phyloP scores from a whole-genome alignment of 306 rosid species.

The Begonia loranthoides region DNA sequence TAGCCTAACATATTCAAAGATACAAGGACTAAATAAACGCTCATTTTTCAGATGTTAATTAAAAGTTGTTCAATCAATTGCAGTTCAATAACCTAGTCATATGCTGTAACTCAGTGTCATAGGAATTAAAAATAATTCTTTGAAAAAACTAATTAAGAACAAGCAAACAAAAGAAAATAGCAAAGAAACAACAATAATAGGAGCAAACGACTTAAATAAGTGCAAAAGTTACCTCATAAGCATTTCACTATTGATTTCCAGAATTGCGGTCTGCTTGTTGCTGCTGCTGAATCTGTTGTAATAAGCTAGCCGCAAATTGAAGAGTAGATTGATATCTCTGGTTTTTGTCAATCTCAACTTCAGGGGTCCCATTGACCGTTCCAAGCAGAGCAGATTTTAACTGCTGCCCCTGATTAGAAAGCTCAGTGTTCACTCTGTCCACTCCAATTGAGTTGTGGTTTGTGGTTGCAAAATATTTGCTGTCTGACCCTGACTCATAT shows the following conservation, averaged over 20 bases:
- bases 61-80: too few species aligned
- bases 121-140: too few species aligned
- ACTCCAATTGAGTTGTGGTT: constrained; percentile 26
- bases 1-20: too few species aligned
- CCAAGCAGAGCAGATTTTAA: constrained; percentile 63
- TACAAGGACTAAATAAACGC: too few species aligned
- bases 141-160: too few species aligned
- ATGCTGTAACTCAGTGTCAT: too few species aligned
- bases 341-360: constrained; percentile 80
- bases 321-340: constrained; percentile 69
- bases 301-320: constrained; percentile 93
- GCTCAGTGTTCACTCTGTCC: constrained; percentile 47
- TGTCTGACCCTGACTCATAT: constrained; percentile 38
- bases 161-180: too few species aligned
- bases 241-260: constrained; percentile 58
- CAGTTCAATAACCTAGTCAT: too few species aligned
- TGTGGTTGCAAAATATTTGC: constrained; percentile 37
- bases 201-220: too few species aligned
- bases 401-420: constrained; percentile 48
- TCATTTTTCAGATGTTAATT: too few species aligned
- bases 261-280: constrained; percentile 50
- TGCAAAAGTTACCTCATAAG: too few species aligned
- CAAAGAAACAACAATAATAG: too few species aligned
- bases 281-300: constrained; percentile 77
- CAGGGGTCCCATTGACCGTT: constrained; percentile 46